These are phyloP conservation scores for Alternaria ethzedia DNA, from an alignment of 2,329 filamentous ascomycete genomes.

Conservation along the genomic window DNA sequence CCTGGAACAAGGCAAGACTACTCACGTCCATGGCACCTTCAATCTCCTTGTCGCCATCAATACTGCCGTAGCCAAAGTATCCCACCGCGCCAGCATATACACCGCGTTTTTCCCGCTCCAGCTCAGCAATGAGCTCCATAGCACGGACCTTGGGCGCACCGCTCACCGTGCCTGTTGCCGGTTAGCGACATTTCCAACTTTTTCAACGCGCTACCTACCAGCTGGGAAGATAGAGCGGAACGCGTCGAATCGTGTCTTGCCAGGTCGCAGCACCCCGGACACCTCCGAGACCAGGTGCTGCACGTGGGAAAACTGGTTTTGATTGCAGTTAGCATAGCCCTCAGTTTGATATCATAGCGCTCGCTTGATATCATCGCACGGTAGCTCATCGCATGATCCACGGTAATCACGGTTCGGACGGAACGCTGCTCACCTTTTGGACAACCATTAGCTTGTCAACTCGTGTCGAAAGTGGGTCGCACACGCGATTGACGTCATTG, in stretches of 20 bases:
- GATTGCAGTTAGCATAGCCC: constrained; percentile 12
- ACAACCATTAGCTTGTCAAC: constrained; percentile 91
- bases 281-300: constrained; percentile 98
- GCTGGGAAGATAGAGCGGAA: constrained; percentile 97
- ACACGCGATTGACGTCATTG: constrained; percentile 96
- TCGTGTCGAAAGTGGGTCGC: constrained; percentile 84
- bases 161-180: constrained; percentile 71
- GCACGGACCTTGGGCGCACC: constrained; percentile 95
- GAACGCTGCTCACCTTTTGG: constrained; percentile 40
- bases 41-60: constrained; percentile 65
- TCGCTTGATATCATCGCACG: background rate
- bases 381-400: constrained; percentile 3
- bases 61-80: constrained; percentile 87
- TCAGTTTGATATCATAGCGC: background rate
- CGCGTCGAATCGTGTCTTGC: constrained; percentile 90
- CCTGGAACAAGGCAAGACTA: constrained; percentile 16
- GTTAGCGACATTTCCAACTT: constrained; percentile 19
- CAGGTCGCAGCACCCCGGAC: constrained; percentile 82
- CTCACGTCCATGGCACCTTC: constrained; percentile 84
- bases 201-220: constrained; percentile 54
- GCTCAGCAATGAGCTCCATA: constrained; percentile 95
- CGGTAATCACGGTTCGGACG: constrained; percentile 10
- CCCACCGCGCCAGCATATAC: constrained; percentile 96
- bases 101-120: constrained; percentile 92
- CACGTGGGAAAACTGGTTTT: constrained; percentile 81